Percentiles rank a stretch among this genome's conserved stretches.
phyloP scores from a whole-genome alignment of 192 early-diverging fungal genomes.

The Rhizophagus clarus region DNA sequence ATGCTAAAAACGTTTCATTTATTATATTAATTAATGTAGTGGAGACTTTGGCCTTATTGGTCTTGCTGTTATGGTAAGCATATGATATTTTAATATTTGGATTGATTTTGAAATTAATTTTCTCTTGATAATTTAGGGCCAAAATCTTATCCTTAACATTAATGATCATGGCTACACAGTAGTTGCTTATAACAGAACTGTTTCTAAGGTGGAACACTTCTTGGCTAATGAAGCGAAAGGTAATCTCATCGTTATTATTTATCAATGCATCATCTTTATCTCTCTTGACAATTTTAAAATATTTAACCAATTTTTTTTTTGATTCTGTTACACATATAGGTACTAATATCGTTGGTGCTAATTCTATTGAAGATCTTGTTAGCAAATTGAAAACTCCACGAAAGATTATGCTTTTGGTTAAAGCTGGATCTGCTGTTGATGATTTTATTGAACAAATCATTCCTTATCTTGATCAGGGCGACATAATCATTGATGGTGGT shows the following conservation, averaged over 20 bases:
- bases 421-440: conserved; percentile 94
- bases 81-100: neutral
- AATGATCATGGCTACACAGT: conserved; percentile 95
- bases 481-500: conserved; percentile 98
- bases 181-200: conserved; percentile 96
- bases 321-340: conserved; percentile 44
- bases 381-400: conserved; percentile 92
- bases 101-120: neutral
- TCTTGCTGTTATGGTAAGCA: conserved; percentile 96
- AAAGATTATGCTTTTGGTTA: conserved; percentile 98
- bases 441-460: conserved; percentile 91
- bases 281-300: neutral
- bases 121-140: conserved; percentile 59
- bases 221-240: conserved; percentile 97
- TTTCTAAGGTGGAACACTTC: conserved; percentile 93
- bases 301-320: neutral
- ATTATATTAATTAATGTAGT: conserved; percentile 37
- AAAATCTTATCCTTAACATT: conserved; percentile 99
- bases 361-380: conserved; percentile 93
- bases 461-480: conserved; percentile 84
- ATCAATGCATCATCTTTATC: neutral
- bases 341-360: conserved; percentile 92
- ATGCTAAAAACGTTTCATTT: too few relatives aligned
- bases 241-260: conserved; percentile 35
- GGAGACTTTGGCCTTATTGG: conserved; percentile 99